Conservation (phyloP, 2,329 filamentous ascomycete species). For the Fusarium cicatricum region DNA sequence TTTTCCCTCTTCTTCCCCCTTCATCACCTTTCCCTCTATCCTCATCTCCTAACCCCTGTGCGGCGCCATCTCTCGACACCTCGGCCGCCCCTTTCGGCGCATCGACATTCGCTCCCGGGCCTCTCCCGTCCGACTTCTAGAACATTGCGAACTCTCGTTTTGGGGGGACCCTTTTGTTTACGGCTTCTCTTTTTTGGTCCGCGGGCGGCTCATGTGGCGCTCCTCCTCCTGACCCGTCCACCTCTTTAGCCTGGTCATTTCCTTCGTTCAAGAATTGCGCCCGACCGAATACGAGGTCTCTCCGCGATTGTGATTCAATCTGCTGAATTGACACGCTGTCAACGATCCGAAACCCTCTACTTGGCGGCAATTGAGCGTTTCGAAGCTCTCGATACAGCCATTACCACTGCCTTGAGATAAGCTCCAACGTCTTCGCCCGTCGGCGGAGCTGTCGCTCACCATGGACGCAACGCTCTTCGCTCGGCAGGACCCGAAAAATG, state of each 20-base stretch:
- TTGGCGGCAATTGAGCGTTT: neutral
- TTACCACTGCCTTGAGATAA: conserved; percentile 9
- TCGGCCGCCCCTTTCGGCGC: conserved; percentile 28
- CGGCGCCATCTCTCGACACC: conserved; percentile 29
- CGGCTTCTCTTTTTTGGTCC: conserved; percentile 5
- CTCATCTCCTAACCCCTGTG: conserved; percentile 27
- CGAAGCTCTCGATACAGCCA: neutral
- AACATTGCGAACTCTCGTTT: conserved; percentile 29
- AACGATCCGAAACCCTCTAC: neutral
- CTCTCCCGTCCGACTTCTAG: conserved; percentile 2
- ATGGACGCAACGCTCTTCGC: conserved; percentile 30
- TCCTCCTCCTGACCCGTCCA: conserved; percentile 7
- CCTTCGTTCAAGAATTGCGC: conserved; percentile 4
- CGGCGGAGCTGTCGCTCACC: conserved; percentile 36
- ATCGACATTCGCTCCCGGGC: conserved; percentile 29
- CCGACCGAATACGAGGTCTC: conserved; percentile 28
- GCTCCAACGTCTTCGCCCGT: conserved; percentile 32
- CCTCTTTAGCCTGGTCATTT: conserved; percentile 1
- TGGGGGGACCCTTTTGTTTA: conserved; percentile 15
- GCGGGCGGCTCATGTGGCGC: conserved; percentile 20
- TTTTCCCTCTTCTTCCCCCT: conserved; percentile 19
- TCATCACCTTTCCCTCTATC: conserved; percentile 23
- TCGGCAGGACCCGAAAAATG: conserved; percentile 41
- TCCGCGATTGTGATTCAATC: conserved; percentile 3
- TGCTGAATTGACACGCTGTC: conserved; percentile 7